These are phyloP conservation scores for Hygrocybe punicea DNA, from an alignment of 768 basidiomycete genomes.

Conservation along the genomic window DNA sequence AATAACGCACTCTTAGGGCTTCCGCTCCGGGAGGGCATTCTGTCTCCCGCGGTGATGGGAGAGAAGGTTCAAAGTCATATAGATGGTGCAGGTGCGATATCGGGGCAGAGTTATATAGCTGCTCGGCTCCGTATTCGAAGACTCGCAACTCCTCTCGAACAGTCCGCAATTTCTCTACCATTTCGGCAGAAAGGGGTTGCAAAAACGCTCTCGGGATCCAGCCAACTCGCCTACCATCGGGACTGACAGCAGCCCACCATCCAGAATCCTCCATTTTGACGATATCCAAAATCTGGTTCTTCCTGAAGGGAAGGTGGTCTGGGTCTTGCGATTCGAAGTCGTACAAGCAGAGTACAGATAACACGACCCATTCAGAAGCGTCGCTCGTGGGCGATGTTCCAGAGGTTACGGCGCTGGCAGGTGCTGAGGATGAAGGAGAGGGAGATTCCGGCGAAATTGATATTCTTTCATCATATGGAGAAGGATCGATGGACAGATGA, in stretches of 20 bases:
- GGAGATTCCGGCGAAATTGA: conserved; percentile 28
- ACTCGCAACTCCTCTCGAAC: conserved; percentile 45
- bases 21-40: neutral
- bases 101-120: conserved; percentile 40
- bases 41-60: neutral
- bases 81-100: conserved; percentile 28
- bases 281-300: conserved; percentile 65
- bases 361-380: conserved; percentile 35
- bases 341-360: conserved; percentile 61
- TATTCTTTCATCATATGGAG: conserved; percentile 30
- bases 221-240: conserved; percentile 51
- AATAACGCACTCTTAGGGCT: conserved; percentile 1
- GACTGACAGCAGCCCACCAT: conserved; percentile 78
- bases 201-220: conserved; percentile 80
- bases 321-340: conserved; percentile 64
- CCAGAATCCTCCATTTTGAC: conserved; percentile 68
- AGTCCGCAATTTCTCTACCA: conserved; percentile 46
- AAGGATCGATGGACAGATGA: conserved; percentile 39
- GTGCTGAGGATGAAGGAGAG: conserved; percentile 37
- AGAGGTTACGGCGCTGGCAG: conserved; percentile 28
- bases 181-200: conserved; percentile 47
- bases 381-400: conserved; percentile 19
- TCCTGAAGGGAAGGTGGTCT: conserved; percentile 58
- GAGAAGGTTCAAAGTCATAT: conserved; percentile 17
- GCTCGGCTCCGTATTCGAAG: conserved; percentile 48